phyloP scores from a whole-genome alignment of 169 alveolate genomes.

The Babesia caballi region DNA sequence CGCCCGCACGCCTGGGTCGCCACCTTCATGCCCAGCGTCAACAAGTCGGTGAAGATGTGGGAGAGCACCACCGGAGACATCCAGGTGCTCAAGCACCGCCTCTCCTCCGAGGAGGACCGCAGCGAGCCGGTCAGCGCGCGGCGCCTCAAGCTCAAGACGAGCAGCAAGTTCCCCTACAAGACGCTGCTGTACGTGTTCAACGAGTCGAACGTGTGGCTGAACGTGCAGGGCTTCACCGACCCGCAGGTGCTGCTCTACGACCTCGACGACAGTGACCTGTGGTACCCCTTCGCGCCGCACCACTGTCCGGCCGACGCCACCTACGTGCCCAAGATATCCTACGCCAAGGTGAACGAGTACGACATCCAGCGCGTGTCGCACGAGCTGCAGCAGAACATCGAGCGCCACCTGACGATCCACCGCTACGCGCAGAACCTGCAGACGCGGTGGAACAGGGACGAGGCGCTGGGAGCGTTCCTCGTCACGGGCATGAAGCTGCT shows the following conservation, averaged over 20 bases:
- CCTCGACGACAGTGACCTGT: conserved; percentile 62
- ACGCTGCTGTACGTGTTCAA: conserved; percentile 75
- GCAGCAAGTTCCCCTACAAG: conserved; percentile 68
- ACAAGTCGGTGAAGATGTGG: conserved; percentile 71
- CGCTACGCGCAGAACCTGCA: conserved; percentile 79
- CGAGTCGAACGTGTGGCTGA: conserved; percentile 75
- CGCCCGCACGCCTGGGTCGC: conserved; percentile 76
- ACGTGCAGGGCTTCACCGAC: conserved; percentile 66
- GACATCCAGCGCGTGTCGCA: conserved; percentile 63
- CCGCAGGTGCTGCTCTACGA: conserved; percentile 75
- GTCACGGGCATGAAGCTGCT: conserved; percentile 74
- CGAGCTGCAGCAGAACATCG: conserved; percentile 59
- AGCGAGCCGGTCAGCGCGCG: conserved; percentile 37
- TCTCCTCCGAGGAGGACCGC: neutral
- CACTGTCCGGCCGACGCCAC: conserved; percentile 20
- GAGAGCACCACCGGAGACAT: conserved; percentile 77
- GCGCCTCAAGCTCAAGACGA: conserved; percentile 48
- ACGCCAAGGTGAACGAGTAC: conserved; percentile 61
- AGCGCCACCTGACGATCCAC: conserved; percentile 65
- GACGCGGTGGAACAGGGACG: conserved; percentile 81
- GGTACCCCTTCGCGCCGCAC: conserved; percentile 72
- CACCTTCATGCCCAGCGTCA: conserved; percentile 62
- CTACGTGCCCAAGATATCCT: conserved; percentile 50
- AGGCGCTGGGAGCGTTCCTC: conserved; percentile 67
- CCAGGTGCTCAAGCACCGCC: conserved; percentile 64